Evolutionary conservation across 2,329 filamentous ascomycete genomes (phyloP).

Genomic region (Myriosclerotinia scirpicola): DNA sequence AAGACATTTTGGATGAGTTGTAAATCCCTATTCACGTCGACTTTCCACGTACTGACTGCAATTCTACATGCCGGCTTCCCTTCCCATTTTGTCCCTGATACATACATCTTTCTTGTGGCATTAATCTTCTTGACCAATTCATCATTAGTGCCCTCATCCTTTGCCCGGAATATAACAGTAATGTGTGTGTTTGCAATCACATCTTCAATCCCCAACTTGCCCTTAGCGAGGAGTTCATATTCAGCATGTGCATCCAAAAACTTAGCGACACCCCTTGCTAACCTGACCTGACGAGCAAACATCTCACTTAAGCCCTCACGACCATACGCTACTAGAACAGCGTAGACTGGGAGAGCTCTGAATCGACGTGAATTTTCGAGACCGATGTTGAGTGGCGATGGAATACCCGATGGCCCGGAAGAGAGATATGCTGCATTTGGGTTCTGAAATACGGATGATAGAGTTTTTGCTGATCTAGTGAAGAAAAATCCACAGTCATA

Average conservation of each 20-base stretch:
- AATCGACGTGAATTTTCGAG: constrained; percentile 91
- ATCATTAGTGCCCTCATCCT: constrained; percentile 61
- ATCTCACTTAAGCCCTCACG: constrained; percentile 66
- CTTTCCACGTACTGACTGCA: constrained; percentile 83
- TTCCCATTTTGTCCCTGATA: constrained; percentile 78
- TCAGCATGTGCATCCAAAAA: constrained; percentile 60
- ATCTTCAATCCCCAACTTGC: constrained; percentile 50
- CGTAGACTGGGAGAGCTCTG: constrained; percentile 85
- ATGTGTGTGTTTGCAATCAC: constrained; percentile 45
- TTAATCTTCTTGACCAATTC: constrained; percentile 73
- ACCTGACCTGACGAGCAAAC: constrained; percentile 67
- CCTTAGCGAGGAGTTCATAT: constrained; percentile 66
- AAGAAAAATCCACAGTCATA: constrained; percentile 94
- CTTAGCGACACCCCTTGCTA: constrained; percentile 66
- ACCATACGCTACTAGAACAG: constrained; percentile 74
- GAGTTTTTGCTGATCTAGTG: constrained; percentile 60
- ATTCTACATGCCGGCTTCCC: constrained; percentile 74
- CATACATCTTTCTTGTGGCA: constrained; percentile 70
- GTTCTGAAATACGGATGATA: constrained; percentile 72
- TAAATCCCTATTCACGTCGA: constrained; percentile 67
- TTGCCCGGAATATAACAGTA: constrained; percentile 76
- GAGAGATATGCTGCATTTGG: constrained; percentile 81
- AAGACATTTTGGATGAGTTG: constrained; percentile 65
- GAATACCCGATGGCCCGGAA: constrained; percentile 51
- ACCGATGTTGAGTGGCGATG: constrained; percentile 83